Evolutionary conservation across 192 early-diverging fungal genomes (phyloP).

Genomic region (Coemansia sp.): DNA sequence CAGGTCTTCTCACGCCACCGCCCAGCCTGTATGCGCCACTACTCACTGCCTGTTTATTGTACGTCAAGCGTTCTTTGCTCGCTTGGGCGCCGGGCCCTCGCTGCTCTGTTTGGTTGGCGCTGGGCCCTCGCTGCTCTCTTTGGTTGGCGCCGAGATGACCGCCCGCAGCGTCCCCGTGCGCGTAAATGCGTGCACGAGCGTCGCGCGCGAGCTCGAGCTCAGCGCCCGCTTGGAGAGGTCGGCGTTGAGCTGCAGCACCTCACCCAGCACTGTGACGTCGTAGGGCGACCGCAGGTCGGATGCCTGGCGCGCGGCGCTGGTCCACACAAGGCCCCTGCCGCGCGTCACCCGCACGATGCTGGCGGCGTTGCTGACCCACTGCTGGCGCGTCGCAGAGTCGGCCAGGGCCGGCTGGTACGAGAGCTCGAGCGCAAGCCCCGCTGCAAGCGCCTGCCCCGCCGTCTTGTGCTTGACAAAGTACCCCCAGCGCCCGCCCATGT

Average conservation of each 20-base stretch:
- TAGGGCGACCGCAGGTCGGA: constrained; percentile 47
- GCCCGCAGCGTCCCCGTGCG: constrained; percentile 40
- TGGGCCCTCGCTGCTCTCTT: constrained; percentile 2
- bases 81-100: neutral
- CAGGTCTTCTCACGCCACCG: too few species aligned
- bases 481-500: constrained; percentile 47
- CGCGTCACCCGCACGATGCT: constrained; percentile 46
- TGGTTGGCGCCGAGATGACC: too few species aligned
- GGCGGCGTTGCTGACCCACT: constrained; percentile 53
- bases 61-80: neutral
- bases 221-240: constrained; percentile 48
- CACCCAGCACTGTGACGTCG: constrained; percentile 45
- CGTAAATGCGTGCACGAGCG: constrained; percentile 46
- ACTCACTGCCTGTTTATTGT: neutral
- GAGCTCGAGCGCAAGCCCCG: constrained; percentile 34
- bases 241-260: constrained; percentile 45
- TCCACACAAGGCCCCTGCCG: constrained; percentile 36
- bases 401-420: constrained; percentile 31
- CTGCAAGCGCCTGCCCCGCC: constrained; percentile 40
- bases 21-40: too few species aligned
- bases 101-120: neutral
- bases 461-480: constrained; percentile 54
- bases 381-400: constrained; percentile 31
- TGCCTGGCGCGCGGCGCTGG: constrained; percentile 37
- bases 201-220: constrained; percentile 28